Base-by-base conservation (phyloP, 2,329 filamentous ascomycete genomes). In the Xylaria sp. region DNA sequence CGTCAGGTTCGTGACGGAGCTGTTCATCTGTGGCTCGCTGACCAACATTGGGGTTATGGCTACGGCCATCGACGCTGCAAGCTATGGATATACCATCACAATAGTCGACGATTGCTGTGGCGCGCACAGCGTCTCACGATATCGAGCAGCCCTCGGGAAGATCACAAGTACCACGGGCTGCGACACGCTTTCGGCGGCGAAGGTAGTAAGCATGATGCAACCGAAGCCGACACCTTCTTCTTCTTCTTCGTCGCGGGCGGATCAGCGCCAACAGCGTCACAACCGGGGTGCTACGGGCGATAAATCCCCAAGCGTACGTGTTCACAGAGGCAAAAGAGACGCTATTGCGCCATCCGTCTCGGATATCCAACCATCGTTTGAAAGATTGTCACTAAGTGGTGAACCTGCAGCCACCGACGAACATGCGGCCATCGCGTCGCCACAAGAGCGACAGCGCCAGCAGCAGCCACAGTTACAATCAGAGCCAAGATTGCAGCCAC, bases 1-100 rank as follows among this genome's bases (percentile, higher is more conserved):
- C n/a, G 88, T 88, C n/a, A 91, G 89, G 66, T 89, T 97, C 68
- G 87, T 96, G 61, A 97, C 93, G 2, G 91, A 97, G 71, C 81
- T 99, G 12, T 97, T 91, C 76, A 86, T 98, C 23, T 96, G 92
- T 72, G 95, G 95, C 21, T 90, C 91, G 46, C 84, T 96, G 51
- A 92, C 90, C 45, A 97, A 98, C 71, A 82, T 96, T 37, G 94
- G 93, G 33, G 89, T 98, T 49, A 93, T 95, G 73, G 94, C 95
- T 7, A 97, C 94, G 0, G 93, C 93, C 3, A 83, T 96, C 66
- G 95, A 97, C 73, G 95, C 94, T 11, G 94, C 92, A 1, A 87
- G 90, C 19, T 91, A 97, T 75, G 95, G 94, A 4, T 88, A 96
- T 71, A 83, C 87, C n/a, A 92, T 97, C 71, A 95, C 91, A 4